Base-by-base conservation (phyloP, 331 rosid species). In the Malus hybrid region DNA sequence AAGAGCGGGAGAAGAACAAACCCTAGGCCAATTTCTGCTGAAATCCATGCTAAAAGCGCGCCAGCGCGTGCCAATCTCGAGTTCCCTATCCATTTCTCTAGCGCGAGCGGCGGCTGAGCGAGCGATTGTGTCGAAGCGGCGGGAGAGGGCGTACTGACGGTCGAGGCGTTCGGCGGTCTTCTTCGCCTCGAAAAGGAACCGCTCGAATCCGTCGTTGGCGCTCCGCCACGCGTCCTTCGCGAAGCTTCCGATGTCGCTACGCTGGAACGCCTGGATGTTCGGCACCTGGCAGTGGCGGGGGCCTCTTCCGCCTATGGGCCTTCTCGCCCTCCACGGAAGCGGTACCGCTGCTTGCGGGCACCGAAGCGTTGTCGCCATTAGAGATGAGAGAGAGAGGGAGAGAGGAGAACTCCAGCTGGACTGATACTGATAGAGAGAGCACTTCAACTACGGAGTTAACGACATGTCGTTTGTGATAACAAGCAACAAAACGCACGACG, bases 141-240 rank as follows among this genome's bases (percentile, higher is more conserved):
- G 76, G 2, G 91, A 83, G 15, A 94, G 71, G 24, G 92, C 81
- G 71, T 92, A 94, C 1, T 75, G 92, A 32, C 99, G 89, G 89
- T 94, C 96, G 27, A 94, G 20, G 13, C 91, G 87, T 85, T 94
- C 97, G n/a, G 97, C 96, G 1, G 97, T 83, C 73, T 92, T 94
- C 84, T 79, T 92, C 6, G 99, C 88, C 86, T 94, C 99, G 65
- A 85, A 94, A 16, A 89, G 56, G 52, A 94, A 80, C 15, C 83
- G 87, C 77, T 94, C 97, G 61, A 94, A 88, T 44, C 95, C 95
- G 64, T 92, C 92, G 82, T 92, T 94, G 57, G 99, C 97, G 69
- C 61, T 82, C 22, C 88, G 86, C 99, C 97, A 94, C 1, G 97
- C 97, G 63, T 89, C 90, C 80, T 59, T 79, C 0, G 90, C 82